Evolutionary conservation across 441 rosid species (phyloP), one percentile per base, ranked within the genome.

Genomic region (Populus trichocarpa): DNA sequence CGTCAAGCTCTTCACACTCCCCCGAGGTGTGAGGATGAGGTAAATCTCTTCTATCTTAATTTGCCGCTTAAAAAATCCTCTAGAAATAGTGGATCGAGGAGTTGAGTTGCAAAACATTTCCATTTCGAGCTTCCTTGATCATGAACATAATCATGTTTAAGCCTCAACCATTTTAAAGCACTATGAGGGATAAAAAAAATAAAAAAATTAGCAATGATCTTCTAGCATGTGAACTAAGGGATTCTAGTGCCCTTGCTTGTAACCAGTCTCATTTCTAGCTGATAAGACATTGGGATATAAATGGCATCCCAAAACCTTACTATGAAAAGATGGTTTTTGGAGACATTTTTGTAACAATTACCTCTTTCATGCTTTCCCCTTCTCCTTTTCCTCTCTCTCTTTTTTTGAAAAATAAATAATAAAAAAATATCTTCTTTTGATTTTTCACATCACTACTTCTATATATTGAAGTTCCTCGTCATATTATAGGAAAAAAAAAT

Each of bases 1-100:
- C 94, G 98, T 6, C 98, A 94, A 79, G 98, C 98, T 53, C 95
- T 97, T 77, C 87, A 93, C 80, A 91, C 98, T 63, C 98, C 99
- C 23, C 84, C 93, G 7, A 89, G 98, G 87, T 90, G 97, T 30
- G 97, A 93, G 79, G 98, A 93, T 72, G 98, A 90, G 94, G 98
- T 96, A 87, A 66, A 42, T 1, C 33, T 28, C 42, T 67, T 20
- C 16, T 42, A 42, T 73, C 67, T 20, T 26, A 22, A 33, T 10
- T 46, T 65, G 14, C n/a, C 8, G 53, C 73, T 32, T 18, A 61
- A 10, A 57, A 20, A 9, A 72, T 18, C 13, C 14, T 72, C 40
- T 23, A 50, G 46, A 50, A 16, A 50, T 14, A 59, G 71, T 14
- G 5, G 13, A 32, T 33, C 26, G 10, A 20, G 25, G 40, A 18